Percentiles rank a stretch among this genome's conserved stretches.
phyloP scores from a whole-genome alignment of 2,329 filamentous ascomycete genomes.

The Phialocephala sp. region DNA sequence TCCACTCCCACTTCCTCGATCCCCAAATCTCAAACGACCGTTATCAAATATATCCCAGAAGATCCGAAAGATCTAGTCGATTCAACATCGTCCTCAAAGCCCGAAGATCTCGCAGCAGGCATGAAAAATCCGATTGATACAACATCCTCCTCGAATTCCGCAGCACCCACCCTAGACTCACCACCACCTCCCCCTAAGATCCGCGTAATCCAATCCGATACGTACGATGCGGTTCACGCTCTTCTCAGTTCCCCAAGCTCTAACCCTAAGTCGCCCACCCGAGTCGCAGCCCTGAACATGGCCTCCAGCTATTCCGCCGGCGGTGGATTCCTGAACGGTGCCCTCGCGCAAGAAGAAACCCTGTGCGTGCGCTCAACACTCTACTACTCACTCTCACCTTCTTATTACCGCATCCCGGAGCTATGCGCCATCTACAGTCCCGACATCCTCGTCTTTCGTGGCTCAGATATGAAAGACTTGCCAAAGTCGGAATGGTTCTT shows the following conservation, averaged over 20 bases:
- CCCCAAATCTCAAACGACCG: background rate
- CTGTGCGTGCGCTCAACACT: constrained; percentile 69
- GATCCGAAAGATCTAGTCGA: background rate
- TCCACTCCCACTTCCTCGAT: background rate
- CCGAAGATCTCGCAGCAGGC: background rate
- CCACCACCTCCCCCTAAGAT: constrained; percentile 43
- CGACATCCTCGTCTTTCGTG: constrained; percentile 56
- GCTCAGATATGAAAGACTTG: constrained; percentile 56
- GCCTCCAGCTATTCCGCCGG: constrained; percentile 62
- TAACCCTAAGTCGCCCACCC: constrained; percentile 40
- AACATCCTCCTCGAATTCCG: background rate
- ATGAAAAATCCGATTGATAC: background rate
- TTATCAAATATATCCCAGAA: background rate
- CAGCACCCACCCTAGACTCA: background rate
- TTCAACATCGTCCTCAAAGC: background rate
- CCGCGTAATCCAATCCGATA: constrained; percentile 61
- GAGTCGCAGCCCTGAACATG: constrained; percentile 69
- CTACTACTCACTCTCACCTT: constrained; percentile 51
- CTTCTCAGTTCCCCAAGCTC: constrained; percentile 38
- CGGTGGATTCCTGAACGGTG: constrained; percentile 68
- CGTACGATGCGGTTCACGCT: constrained; percentile 59
- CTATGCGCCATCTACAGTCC: constrained; percentile 55
- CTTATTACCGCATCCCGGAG: constrained; percentile 43
- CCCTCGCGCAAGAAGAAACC: constrained; percentile 71
- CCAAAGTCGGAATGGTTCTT: constrained; percentile 41